A percentile compares a stretch with the other conserved stretches of the same genome.
Evolutionary conservation across 139 green algal genomes (phyloP).

Genomic region (Gonium pectorale): DNA sequence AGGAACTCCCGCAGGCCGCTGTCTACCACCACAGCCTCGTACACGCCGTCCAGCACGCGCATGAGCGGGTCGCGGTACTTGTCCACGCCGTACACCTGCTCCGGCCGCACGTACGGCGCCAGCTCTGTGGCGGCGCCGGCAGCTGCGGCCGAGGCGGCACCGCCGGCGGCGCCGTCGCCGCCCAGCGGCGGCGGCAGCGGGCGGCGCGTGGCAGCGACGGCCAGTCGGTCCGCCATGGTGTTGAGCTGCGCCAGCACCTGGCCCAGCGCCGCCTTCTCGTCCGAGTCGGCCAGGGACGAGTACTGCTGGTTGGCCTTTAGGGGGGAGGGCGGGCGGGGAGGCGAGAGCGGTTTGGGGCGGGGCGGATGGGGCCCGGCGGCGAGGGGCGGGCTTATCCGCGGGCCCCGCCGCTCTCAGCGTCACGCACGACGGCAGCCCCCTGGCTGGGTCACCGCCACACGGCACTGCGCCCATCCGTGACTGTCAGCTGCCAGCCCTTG

Average conservation of each 20-base stretch:
- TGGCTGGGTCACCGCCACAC: too few species aligned
- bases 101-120: constrained; percentile 13
- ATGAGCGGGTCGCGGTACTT: constrained; percentile 37
- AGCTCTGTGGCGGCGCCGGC: neutral
- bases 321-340: neutral
- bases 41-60: constrained; percentile 30
- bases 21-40: constrained; percentile 40
- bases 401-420: too few species aligned
- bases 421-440: too few species aligned
- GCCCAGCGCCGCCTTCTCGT: constrained; percentile 30
- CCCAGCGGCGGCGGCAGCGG: neutral
- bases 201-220: constrained; percentile 13
- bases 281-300: constrained; percentile 7
- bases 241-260: constrained; percentile 37
- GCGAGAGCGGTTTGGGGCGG: too few species aligned
- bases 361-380: too few species aligned
- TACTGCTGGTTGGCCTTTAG: constrained; percentile 29
- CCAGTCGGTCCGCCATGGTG: constrained; percentile 35
- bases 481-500: too few species aligned
- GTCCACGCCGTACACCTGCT: constrained; percentile 22
- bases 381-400: too few species aligned
- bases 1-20: constrained; percentile 40
- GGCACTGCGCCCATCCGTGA: too few species aligned
- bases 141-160: neutral
- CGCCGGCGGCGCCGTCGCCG: neutral